A percentile compares a stretch with the other conserved stretches of the same genome.
Conservation (phyloP, 495 filamentous ascomycete species). For the Oleoguttula mirabilis region DNA sequence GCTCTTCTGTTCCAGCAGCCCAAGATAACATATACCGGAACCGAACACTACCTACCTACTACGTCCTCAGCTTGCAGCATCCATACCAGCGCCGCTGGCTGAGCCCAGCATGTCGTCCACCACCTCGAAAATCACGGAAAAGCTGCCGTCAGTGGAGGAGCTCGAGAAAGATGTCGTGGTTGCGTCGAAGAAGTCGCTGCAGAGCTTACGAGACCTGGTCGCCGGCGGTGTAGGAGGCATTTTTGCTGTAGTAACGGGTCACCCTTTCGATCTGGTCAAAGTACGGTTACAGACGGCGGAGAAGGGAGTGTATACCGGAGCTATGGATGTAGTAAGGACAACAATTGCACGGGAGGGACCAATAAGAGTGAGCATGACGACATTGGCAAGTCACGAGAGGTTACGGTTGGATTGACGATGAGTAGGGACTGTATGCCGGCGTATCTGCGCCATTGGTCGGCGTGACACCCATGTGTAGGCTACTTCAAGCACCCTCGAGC, state of each 20-base stretch:
- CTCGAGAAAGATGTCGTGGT: constrained; percentile 30
- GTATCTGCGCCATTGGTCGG: constrained; percentile 88
- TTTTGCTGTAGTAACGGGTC: constrained; percentile 84
- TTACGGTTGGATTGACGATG: not conserved
- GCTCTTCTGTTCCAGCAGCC: too few relatives aligned
- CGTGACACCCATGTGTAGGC: constrained; percentile 97
- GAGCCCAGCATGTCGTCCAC: constrained; percentile 4
- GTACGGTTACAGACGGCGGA: constrained; percentile 93
- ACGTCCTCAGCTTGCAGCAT: too few relatives aligned
- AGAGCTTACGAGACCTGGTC: constrained; percentile 58
- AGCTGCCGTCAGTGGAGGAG: constrained; percentile 28
- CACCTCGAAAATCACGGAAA: constrained; percentile 8
- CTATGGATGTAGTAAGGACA: constrained; percentile 83
- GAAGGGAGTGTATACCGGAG: constrained; percentile 78
- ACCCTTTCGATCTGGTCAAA: constrained; percentile 96
- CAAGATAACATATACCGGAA: too few relatives aligned
- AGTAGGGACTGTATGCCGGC: constrained; percentile 82
- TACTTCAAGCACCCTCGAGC: too few relatives aligned
- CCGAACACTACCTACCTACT: too few relatives aligned
- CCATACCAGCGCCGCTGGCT: not conserved
- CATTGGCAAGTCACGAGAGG: not conserved
- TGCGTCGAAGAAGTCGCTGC: constrained; percentile 29
- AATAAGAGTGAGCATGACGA: constrained; percentile 32
- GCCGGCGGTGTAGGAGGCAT: constrained; percentile 90
- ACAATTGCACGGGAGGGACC: constrained; percentile 80